Conservation (phyloP, 1,284 basidiomycete species). For the Leccinum fallax region DNA sequence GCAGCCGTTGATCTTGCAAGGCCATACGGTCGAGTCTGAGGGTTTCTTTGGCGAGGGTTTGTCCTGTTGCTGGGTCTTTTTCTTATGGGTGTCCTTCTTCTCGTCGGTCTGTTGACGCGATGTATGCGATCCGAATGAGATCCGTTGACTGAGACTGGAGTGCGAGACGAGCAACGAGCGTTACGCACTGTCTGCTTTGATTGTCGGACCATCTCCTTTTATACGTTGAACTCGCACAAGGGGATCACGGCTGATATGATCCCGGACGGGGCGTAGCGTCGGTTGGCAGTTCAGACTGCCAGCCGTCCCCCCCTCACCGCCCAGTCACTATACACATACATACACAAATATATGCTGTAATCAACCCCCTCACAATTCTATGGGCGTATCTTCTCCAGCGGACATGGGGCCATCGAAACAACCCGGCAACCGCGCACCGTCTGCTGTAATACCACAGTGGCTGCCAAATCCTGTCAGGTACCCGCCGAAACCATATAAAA, state of each 20-base stretch:
- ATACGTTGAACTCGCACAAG: slow-evolving; percentile 16
- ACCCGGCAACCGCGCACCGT: slow-evolving; percentile 52
- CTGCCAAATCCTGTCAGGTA: slow-evolving; percentile 36
- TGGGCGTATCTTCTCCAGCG: not conserved
- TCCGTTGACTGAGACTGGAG: slow-evolving; percentile 23
- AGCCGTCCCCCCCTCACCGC: slow-evolving; percentile 1
- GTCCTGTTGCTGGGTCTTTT: slow-evolving; percentile 38
- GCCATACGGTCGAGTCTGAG: slow-evolving; percentile 60
- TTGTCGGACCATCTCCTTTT: slow-evolving; percentile 34
- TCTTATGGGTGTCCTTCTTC: slow-evolving; percentile 51
- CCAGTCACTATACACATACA: slow-evolving; percentile 12
- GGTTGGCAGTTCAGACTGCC: slow-evolving; percentile 14
- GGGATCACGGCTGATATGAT: slow-evolving; percentile 32
- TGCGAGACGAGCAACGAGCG: slow-evolving; percentile 15
- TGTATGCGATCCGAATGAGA: slow-evolving; percentile 19
- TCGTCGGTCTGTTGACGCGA: slow-evolving; percentile 39
- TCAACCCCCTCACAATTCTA: slow-evolving; percentile 15
- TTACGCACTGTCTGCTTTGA: slow-evolving; percentile 39
- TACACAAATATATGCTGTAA: slow-evolving; percentile 26
- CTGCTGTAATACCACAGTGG: slow-evolving; percentile 59
- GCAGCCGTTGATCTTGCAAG: slow-evolving; percentile 75
- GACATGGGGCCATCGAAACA: slow-evolving; percentile 31
- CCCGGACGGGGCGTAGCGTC: slow-evolving; percentile 32
- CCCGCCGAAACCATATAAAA: not conserved
- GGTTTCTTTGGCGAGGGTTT: slow-evolving; percentile 41